Conservation (phyloP, 2,329 filamentous ascomycete species). For the Colletotrichum musicola region DNA sequence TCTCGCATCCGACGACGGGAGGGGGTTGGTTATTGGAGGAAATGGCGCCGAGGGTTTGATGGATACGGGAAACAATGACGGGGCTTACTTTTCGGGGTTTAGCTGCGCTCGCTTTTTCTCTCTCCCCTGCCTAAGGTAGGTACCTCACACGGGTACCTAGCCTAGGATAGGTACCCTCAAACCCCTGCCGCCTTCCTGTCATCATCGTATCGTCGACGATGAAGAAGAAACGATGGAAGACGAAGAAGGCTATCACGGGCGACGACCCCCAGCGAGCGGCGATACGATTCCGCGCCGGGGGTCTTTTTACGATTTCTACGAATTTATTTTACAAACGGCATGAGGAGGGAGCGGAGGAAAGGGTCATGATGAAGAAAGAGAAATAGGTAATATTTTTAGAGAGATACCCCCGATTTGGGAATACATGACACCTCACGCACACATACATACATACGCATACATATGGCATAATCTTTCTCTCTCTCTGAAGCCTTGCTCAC, state of each 20-base stretch:
- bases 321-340: too few species aligned
- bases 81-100: neutral
- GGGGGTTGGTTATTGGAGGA: neutral
- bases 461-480: neutral
- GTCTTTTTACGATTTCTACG: neutral
- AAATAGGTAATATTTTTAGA: constrained; percentile 14
- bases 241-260: too few species aligned
- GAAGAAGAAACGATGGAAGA: too few species aligned
- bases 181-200: too few species aligned
- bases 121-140: neutral
- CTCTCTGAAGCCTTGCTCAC: too few species aligned
- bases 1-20: neutral
- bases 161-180: too few species aligned
- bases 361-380: neutral
- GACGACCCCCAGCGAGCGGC: too few species aligned
- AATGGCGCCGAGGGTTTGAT: neutral
- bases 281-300: too few species aligned
- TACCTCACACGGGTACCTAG: neutral
- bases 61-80: constrained; percentile 15
- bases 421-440: constrained; percentile 11
- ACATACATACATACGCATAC: neutral
- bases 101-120: neutral
- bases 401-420: constrained; percentile 27
- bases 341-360: neutral
- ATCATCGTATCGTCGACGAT: too few species aligned